Evolutionary conservation across 2,329 filamentous ascomycete genomes (phyloP).

Genomic region (Xylaria sp.): DNA sequence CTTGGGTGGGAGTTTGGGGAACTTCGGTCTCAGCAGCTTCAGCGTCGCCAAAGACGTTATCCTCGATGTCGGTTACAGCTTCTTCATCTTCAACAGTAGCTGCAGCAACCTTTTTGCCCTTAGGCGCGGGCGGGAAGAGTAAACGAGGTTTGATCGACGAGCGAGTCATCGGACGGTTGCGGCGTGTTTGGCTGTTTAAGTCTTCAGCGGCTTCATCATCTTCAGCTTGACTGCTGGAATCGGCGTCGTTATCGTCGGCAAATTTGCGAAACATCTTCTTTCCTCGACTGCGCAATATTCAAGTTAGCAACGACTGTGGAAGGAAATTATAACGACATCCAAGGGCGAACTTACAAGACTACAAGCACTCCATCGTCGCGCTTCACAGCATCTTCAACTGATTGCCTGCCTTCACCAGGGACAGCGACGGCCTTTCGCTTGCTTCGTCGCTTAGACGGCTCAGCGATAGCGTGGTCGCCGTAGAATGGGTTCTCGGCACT

Average conservation of each 20-base stretch:
- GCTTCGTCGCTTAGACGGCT: conserved; percentile 61
- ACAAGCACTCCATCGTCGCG: conserved; percentile 80
- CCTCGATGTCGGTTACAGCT: conserved; percentile 69
- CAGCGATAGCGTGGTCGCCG: conserved; percentile 55
- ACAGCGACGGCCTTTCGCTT: conserved; percentile 66
- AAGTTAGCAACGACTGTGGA: conserved; percentile 43
- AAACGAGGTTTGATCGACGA: conserved; percentile 78
- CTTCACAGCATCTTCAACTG: conserved; percentile 70
- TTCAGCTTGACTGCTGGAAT: conserved; percentile 50
- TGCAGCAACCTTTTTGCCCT: conserved; percentile 57
- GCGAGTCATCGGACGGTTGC: conserved; percentile 64
- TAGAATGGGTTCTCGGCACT: conserved; percentile 79
- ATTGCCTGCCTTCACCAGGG: conserved; percentile 66
- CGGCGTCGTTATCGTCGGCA: conserved; percentile 54
- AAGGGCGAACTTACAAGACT: conserved; percentile 73
- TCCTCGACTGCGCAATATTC: conserved; percentile 69
- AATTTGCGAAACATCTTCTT: conserved; percentile 82
- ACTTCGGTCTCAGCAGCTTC: conserved; percentile 52
- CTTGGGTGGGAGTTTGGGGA: conserved; percentile 52
- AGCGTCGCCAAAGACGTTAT: conserved; percentile 55
- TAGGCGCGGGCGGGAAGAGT: conserved; percentile 70
- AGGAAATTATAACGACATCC: conserved; percentile 23
- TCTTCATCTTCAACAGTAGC: conserved; percentile 66
- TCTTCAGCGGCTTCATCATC: conserved; percentile 37
- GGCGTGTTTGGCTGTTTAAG: conserved; percentile 45